These are phyloP conservation scores for Erodium moschatum DNA, from an alignment of 441 rosid species.

Conservation along the genomic window DNA sequence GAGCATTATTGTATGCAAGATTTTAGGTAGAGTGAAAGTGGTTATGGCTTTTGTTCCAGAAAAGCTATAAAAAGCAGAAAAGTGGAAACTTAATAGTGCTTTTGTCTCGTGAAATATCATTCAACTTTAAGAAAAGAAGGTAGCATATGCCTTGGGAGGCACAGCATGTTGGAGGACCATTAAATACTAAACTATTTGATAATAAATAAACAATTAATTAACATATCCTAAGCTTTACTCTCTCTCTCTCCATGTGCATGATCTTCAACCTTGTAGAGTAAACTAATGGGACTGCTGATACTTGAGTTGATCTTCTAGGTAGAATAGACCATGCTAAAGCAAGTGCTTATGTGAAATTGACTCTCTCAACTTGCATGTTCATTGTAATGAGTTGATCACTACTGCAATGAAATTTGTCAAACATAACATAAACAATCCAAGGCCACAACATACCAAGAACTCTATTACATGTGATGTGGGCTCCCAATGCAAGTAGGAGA, in stretches of 20 bases:
- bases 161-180: neutral
- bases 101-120: neutral
- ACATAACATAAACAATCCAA: too few species aligned
- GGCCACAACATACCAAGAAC: too few species aligned
- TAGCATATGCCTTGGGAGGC: neutral
- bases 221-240: neutral
- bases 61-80: neutral
- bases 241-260: conserved; percentile 1
- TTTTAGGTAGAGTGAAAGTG: neutral
- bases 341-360: too few species aligned
- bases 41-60: neutral
- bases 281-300: too few species aligned
- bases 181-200: neutral
- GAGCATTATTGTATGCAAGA: neutral
- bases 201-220: neutral
- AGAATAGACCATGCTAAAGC: too few species aligned
- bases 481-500: too few species aligned
- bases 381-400: too few species aligned
- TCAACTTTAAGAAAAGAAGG: neutral
- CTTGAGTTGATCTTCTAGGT: too few species aligned
- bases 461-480: too few species aligned
- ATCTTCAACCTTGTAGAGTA: neutral
- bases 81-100: neutral
- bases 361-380: too few species aligned
- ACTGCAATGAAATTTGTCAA: too few species aligned